Base-by-base conservation (phyloP, 2,329 filamentous ascomycete genomes). In the Colletotrichum falcatum region DNA sequence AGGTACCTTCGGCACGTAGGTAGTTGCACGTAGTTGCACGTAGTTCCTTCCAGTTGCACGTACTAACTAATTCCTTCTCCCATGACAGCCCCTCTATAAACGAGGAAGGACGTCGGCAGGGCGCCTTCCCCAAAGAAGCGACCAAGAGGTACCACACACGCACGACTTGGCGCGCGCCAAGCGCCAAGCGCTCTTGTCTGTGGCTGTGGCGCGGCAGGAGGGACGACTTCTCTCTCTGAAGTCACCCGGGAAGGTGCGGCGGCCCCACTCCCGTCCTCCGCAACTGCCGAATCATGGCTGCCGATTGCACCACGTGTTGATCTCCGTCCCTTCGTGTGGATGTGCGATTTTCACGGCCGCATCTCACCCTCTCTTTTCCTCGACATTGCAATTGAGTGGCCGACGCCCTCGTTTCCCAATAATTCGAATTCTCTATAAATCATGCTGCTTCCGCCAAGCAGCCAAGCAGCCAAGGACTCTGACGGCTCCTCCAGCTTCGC, bases 101-200 rank as follows among this genome's bases (percentile, higher is more conserved):
- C 2, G n/a, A 7, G 49, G n/a, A 33, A 9, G 26, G 46, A 14
- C 14, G 20, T 37, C 51, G 16, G 30, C 18, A 12, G 1, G 3
- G 37, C 64, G 23, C 46, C 23, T 53, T 58, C n/a, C 51, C 53
- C 30, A 48, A 70, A 70, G 20, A 28, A 54, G 44, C 64, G 20
- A 67, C 56, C n/a, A n/a, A 64, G 65, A 63, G 46, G 12, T n/a
- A 30, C 11, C n/a, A 33, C 30, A 7, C 30, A 3, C 30, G 7
- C 7, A 33, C 68, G 53, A 63, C 68, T 68, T 71, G 68, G 65
- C 68, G 68, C 68, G 53, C 65, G 61, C 61, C 65, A 65, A 68
- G 65, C 65, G 65, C 42, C 42, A 42, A 44, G 37, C 37, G 37
- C 37, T 16, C 14, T 39, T 39, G 14, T 39, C 5, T 18, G 3